These are phyloP conservation scores for Corymbia calophylla DNA, from an alignment of 441 rosid species.

Conservation along the genomic window DNA sequence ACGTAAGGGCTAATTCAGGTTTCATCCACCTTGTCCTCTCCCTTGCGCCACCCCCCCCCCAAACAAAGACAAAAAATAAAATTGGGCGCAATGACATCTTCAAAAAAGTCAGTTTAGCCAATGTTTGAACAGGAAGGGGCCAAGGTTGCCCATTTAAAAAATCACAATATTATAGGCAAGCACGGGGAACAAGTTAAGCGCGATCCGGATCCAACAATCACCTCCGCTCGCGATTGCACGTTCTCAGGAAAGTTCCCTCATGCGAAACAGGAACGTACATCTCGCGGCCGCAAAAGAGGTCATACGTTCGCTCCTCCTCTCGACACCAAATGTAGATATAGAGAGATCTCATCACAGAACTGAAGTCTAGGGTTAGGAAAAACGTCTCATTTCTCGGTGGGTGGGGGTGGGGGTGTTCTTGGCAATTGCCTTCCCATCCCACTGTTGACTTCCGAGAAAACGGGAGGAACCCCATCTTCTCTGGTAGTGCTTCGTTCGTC, in stretches of 20 bases:
- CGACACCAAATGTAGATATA: not conserved
- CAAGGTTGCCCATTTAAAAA: not conserved
- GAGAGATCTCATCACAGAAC: not conserved
- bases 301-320: not conserved
- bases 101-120: not conserved
- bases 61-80: no score
- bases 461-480: not conserved
- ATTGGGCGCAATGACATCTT: not conserved
- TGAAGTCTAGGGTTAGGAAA: not conserved
- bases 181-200: not conserved
- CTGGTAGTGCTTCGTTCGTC: not conserved
- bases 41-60: no score
- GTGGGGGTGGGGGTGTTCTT: not conserved
- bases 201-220: rapidly evolving
- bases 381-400: not conserved
- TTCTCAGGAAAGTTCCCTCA: not conserved
- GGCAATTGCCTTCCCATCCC: not conserved
- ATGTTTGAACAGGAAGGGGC: not conserved
- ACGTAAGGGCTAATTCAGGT: not conserved
- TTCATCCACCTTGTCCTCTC: not conserved
- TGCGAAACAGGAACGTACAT: not conserved
- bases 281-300: not conserved
- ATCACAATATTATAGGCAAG: no score
- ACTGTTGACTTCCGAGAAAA: not conserved
- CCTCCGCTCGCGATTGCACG: not conserved